Evolutionary conservation across 1,139 yeast genomes (phyloP).

Genomic region (Hansenula sp.): DNA sequence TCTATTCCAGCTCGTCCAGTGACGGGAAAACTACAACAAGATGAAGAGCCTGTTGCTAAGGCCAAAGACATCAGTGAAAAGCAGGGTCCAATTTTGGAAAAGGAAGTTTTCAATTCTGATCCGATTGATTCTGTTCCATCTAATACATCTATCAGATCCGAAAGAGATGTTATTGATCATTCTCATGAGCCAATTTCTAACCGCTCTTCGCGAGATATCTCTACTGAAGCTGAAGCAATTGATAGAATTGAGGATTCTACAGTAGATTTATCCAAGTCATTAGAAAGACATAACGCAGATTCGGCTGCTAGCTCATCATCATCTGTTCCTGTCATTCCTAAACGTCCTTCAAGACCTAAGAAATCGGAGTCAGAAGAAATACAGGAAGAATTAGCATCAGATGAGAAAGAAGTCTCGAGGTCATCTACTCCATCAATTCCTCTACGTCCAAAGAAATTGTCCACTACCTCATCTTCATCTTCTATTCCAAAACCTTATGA

Average conservation of each 20-base stretch:
- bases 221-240: neutral
- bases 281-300: neutral
- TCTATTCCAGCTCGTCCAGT: no score
- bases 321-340: neutral
- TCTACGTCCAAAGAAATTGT: conserved; percentile 1
- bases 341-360: neutral
- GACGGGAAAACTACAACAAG: neutral
- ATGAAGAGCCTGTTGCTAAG: neutral
- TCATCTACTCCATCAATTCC: conserved; percentile 5
- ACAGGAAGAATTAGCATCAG: neutral
- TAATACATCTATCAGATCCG: neutral
- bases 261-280: neutral
- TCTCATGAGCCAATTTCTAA: neutral
- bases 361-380: neutral
- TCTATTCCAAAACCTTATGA: neutral
- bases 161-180: neutral
- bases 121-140: conserved; percentile 2
- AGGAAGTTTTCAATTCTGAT: neutral
- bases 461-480: neutral
- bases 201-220: neutral
- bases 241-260: neutral
- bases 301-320: neutral
- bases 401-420: neutral
- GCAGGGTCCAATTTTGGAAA: neutral
- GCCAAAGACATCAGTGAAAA: neutral